Base-by-base conservation (phyloP, 257 asterid genomes). In the Dorcoceras hygrometricum region DNA sequence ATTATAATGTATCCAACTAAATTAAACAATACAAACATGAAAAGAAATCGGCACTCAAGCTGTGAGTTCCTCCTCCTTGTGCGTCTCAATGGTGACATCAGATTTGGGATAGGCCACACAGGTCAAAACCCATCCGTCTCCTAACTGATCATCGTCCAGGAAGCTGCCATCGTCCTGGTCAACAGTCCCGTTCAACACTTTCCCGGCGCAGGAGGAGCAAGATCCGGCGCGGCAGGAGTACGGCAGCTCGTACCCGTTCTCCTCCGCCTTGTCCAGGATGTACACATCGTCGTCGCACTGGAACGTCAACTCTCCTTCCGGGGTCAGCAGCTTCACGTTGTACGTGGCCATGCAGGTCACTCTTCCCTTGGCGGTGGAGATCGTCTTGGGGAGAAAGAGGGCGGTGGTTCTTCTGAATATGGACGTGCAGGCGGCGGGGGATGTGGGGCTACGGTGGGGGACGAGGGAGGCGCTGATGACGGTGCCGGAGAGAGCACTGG, bases 161-260 rank as follows among this genome's bases (percentile, higher is more conserved):
- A 69, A 82, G 74, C 70, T 79, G 0, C 56, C 50, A 8, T 82
- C 87, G 4, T 80, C 63, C 71, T 82, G 88, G 43, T 83, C 88
- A 1, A 83, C 84, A 2, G 1, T 6, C 7, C 88, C 84, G 11
- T 32, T 7, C 1, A 65, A 0, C 0, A 83, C 50, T 66, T 80
- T 80, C 3, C 80, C 88, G 36, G 77, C 82, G 69, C 88, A 83
- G 1, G 82, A 71, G 23, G 88, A 83, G 74, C 86, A 83, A 24
- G 88, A 73, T 3, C 88, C 88, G 4, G 86, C 78, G 24, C 88
- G 75, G 84, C 88, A 80, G 0, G 86, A 78, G 80, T 73, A 80
- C 0, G 88, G 88, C 14, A 83, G 74, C 0, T 80, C 88, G 3
- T 34, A 19, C 0, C 82, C 86, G 2, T 1, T 2, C 1, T 83